phyloP scores from a whole-genome alignment of 2,329 filamentous ascomycete species.

The Phyllosticta paracitricarpa region DNA sequence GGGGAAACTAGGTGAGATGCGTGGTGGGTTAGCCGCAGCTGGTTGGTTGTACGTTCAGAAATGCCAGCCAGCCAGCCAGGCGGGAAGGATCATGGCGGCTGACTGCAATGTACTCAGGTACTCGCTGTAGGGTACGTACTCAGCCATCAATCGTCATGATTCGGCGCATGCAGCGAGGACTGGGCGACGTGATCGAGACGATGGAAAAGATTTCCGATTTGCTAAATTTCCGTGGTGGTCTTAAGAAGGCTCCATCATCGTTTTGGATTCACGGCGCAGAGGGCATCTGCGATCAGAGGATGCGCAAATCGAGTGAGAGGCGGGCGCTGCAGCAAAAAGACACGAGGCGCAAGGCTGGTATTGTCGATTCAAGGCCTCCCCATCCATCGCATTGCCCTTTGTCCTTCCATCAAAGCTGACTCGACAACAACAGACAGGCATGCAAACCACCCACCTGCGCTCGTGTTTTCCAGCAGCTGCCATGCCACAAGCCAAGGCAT shows the following conservation, averaged over 20 bases:
- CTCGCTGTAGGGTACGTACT: no score
- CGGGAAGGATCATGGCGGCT: background rate
- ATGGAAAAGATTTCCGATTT: background rate
- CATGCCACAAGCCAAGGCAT: no score
- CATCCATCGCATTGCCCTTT: background rate
- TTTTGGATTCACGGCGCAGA: background rate
- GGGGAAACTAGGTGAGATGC: background rate
- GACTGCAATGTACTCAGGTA: background rate
- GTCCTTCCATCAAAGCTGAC: background rate
- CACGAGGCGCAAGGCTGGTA: background rate
- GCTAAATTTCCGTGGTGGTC: background rate
- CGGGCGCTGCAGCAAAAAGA: background rate
- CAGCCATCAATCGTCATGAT: background rate
- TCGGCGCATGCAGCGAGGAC: no score
- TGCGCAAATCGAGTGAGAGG: background rate
- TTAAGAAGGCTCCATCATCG: background rate
- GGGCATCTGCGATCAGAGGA: background rate
- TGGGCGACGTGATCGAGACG: background rate
- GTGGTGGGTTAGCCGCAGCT: background rate
- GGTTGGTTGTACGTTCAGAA: background rate
- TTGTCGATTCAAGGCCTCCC: background rate
- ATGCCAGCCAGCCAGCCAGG: no score
- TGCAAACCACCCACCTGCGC: background rate
- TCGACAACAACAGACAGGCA: background rate
- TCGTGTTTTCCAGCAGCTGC: no score